These are phyloP conservation scores for Erythrophleum fordii DNA, from an alignment of 306 rosid genomes.

Conservation along the genomic window DNA sequence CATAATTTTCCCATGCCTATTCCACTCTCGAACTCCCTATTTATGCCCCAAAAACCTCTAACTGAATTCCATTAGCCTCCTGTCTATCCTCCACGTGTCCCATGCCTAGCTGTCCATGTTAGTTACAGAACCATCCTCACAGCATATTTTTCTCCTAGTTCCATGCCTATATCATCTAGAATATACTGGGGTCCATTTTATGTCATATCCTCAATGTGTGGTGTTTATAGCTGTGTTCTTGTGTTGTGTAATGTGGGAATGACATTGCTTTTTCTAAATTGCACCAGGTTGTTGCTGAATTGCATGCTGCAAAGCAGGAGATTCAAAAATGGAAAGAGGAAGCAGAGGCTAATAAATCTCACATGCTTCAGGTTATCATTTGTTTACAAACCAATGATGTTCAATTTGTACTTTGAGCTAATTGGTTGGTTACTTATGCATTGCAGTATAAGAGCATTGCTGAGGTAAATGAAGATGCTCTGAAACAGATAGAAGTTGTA, in stretches of 20 bases:
- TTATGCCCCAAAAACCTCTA: neutral
- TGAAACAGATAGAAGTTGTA: constrained; percentile 78
- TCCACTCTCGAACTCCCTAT: neutral
- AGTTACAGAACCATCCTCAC: neutral
- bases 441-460: constrained; percentile 94
- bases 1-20: neutral
- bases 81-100: neutral
- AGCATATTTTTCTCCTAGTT: no score
- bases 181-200: neutral
- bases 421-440: constrained; percentile 28
- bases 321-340: constrained; percentile 83
- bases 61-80: neutral
- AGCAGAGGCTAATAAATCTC: constrained; percentile 71
- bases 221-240: neutral
- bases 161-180: neutral
- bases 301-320: constrained; percentile 70
- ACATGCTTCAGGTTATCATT: constrained; percentile 86
- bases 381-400: neutral
- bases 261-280: constrained; percentile 33
- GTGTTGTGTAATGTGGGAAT: constrained; percentile 20
- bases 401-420: constrained; percentile 27
- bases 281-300: constrained; percentile 61
- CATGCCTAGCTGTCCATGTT: neutral
- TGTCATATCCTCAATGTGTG: neutral
- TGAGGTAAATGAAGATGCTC: constrained; percentile 89